Base-by-base conservation (phyloP, 148 eudicot species). In the Gaultheria prostrata region DNA sequence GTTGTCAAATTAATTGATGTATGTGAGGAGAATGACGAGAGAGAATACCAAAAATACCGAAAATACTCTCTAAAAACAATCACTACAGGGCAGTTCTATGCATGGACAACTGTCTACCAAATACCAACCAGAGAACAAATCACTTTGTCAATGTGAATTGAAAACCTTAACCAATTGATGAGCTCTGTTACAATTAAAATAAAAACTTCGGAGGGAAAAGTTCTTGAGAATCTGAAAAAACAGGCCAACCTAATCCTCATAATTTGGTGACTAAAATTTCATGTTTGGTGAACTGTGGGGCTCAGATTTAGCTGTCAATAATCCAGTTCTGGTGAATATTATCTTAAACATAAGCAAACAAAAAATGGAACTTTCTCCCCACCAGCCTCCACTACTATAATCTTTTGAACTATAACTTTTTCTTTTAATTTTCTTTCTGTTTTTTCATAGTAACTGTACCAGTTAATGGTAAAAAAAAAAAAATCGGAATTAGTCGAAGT, bases 271-370 rank as follows among this genome's bases (percentile, higher is more conserved):
- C 76, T 15, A 43, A 49, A 33, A 21, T 71, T 79, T 82, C 69
- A 33, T 20, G 49, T 32, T 72, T 51, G 78, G 67, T 74, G 11
- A 39, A 30, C 59, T 69, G 78, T 51, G 78, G 78, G 84, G 6
- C 77, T 51, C 77, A 72, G 7, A 51, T 39, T 71, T 72, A 82
- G 84, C 78, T 72, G 69, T 72, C 65, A 82, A 48, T 73, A 13
- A n/a, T 51, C 69, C 48, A 28, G 21, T 78, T 71, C 14, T 51
- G 46, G 18, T 30, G 13, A 18, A 72, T 35, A 35, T 12, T 50
- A 70, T 28, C 11, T 28, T 39, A 30, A 21, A 43, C 28, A 54
- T 30, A 51, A 28, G 4, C 4, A 56, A 59, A 43, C 43, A 39
- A 50, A 33, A 17, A 50, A 17, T 30, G 46, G n/a, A 49, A 69